These are phyloP conservation scores for Tolypocladium inflatum DNA, from an alignment of 2,329 filamentous ascomycete species.

Conservation along the genomic window DNA sequence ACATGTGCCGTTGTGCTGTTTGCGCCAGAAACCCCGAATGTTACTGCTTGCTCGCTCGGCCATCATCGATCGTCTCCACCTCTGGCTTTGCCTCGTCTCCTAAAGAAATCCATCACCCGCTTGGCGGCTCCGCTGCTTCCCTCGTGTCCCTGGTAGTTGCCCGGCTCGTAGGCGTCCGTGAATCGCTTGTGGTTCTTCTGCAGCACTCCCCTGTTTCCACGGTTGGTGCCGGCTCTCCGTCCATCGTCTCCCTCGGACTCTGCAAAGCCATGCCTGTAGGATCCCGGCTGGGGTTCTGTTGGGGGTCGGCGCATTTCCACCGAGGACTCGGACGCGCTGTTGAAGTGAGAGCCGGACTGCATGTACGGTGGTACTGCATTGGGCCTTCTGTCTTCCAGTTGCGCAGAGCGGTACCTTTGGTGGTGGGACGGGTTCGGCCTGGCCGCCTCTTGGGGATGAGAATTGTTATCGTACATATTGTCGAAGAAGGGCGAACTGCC, in stretches of 20 bases:
- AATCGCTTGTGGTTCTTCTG: slow-evolving; percentile 87
- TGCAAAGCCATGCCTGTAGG: slow-evolving; percentile 32
- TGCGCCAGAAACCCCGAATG: not conserved
- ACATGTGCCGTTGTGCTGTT: not conserved
- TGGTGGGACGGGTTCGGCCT: slow-evolving; percentile 28
- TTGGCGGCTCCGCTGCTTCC: slow-evolving; percentile 82
- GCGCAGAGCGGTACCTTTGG: slow-evolving; percentile 30
- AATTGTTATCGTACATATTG: slow-evolving; percentile 25
- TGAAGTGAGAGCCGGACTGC: slow-evolving; percentile 33
- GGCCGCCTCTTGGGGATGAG: slow-evolving; percentile 22
- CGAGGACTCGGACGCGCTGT: slow-evolving; percentile 45
- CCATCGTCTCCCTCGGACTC: slow-evolving; percentile 33
- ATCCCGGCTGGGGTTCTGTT: slow-evolving; percentile 27
- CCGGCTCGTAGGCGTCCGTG: slow-evolving; percentile 77
- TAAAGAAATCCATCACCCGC: slow-evolving; percentile 97
- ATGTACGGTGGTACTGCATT: slow-evolving; percentile 38
- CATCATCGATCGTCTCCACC: slow-evolving; percentile 45
- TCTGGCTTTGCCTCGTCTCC: slow-evolving; percentile 71
- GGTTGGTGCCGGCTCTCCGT: slow-evolving; percentile 25
- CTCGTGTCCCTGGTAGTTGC: slow-evolving; percentile 54
- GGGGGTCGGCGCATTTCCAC: slow-evolving; percentile 36
- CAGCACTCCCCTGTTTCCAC: slow-evolving; percentile 46
- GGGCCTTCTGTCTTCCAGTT: slow-evolving; percentile 28
- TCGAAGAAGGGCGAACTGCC: slow-evolving; percentile 30
- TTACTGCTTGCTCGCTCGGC: not conserved